Evolutionary conservation across 139 green algal genomes (phyloP).

Genomic region (Closterium sp.): DNA sequence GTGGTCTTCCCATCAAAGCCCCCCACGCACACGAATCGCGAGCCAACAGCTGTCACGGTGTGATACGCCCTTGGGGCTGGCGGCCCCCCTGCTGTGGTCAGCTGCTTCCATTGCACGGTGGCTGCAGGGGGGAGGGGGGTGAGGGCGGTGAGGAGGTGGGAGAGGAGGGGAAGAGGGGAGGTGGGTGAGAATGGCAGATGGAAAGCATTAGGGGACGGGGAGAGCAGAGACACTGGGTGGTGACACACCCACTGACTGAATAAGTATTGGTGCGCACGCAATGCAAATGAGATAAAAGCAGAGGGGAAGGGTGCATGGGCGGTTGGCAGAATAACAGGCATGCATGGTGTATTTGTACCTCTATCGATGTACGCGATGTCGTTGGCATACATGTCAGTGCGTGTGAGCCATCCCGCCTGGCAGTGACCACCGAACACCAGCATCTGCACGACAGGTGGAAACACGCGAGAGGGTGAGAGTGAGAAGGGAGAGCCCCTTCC

Average conservation of each 20-base stretch:
- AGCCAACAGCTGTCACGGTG: conserved; percentile 18
- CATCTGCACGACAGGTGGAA: conserved; percentile 7
- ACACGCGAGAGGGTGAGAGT: background rate
- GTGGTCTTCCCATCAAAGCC: conserved; percentile 23
- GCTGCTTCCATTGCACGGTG: conserved; percentile 25
- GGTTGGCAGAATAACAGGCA: background rate
- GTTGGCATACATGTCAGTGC: conserved; percentile 44
- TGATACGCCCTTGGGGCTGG: conserved; percentile 23
- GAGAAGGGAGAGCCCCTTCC: no score
- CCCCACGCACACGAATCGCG: background rate
- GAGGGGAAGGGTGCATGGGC: background rate
- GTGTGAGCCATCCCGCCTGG: conserved; percentile 35
- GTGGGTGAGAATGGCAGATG: background rate
- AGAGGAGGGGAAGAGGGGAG: background rate
- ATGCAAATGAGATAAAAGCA: background rate
- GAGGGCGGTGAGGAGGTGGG: background rate
- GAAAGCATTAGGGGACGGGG: background rate
- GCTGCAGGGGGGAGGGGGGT: conserved; percentile 1
- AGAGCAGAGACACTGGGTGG: background rate
- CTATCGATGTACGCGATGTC: conserved; percentile 36
- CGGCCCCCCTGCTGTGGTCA: background rate
- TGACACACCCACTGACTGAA: background rate
- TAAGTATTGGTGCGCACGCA: no score
- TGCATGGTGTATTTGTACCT: conserved; percentile 8
- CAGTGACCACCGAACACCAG: conserved; percentile 38